Conservation (phyloP, 768 basidiomycete species). For the Daedalea quercina region DNA sequence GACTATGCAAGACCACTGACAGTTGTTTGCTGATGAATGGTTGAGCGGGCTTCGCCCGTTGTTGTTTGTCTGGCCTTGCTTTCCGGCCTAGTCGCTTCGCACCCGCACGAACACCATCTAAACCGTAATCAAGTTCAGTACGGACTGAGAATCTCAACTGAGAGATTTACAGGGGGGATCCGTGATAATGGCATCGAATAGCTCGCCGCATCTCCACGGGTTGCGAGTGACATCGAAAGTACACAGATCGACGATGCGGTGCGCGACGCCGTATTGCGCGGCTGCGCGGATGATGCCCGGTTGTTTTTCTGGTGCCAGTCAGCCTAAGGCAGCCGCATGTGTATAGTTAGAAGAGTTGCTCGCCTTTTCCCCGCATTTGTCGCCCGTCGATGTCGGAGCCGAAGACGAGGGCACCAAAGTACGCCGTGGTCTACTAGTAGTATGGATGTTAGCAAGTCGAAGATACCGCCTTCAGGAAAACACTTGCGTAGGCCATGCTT, state of each 20-base stretch:
- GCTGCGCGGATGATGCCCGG: conserved; percentile 81
- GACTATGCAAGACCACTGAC: not conserved
- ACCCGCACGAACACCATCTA: conserved; percentile 89
- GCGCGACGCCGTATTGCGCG: conserved; percentile 70
- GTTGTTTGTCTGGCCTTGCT: conserved; percentile 25
- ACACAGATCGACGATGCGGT: conserved; percentile 73
- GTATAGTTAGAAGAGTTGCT: conserved; percentile 1
- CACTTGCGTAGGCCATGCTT: conserved; percentile 77
- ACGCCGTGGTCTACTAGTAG: conserved; percentile 59
- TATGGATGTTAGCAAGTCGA: not conserved
- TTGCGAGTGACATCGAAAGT: conserved; percentile 92
- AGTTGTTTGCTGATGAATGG: not conserved
- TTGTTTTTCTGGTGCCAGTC: conserved; percentile 23
- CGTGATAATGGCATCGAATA: conserved; percentile 93
- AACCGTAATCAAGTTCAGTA: not conserved
- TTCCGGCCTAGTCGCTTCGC: conserved; percentile 77
- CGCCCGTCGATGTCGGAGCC: conserved; percentile 97
- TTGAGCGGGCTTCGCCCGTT: not conserved
- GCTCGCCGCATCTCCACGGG: conserved; percentile 81
- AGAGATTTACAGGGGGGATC: conserved; percentile 92
- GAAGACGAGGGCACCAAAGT: conserved; percentile 82
- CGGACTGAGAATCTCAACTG: not conserved
- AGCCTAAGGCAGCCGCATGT: not conserved
- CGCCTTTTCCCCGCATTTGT: conserved; percentile 93
- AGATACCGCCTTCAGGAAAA: not conserved